These are phyloP conservation scores for Cryptococcus sp. DNA, from an alignment of 1,284 basidiomycete species.

Conservation along the genomic window DNA sequence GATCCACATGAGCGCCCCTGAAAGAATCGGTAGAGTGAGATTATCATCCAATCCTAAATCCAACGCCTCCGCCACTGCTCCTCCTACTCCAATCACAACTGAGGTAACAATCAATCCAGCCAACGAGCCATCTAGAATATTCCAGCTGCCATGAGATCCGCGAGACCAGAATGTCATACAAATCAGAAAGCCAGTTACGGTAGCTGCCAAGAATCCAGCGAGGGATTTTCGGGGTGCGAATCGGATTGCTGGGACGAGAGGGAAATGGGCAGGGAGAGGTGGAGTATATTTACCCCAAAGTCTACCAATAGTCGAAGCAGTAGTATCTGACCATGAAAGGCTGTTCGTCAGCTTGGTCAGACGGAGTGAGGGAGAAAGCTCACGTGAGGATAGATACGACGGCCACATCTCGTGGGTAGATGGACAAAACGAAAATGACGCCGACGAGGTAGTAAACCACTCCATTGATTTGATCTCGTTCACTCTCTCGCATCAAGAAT, in stretches of 20 bases:
- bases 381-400: constrained; percentile 83
- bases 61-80: constrained; percentile 75
- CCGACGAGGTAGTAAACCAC: constrained; percentile 95
- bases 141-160: constrained; percentile 54
- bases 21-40: constrained; percentile 83
- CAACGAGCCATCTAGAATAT: constrained; percentile 37
- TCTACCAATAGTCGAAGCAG: constrained; percentile 88
- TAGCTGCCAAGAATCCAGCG: constrained; percentile 85
- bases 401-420: constrained; percentile 82
- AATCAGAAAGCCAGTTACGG: constrained; percentile 68
- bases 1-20: constrained; percentile 71
- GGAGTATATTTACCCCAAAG: constrained; percentile 74
- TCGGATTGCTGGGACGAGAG: constrained; percentile 32
- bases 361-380: constrained; percentile 35
- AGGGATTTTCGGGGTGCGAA: constrained; percentile 53
- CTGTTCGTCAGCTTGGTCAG: constrained; percentile 47
- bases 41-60: constrained; percentile 93
- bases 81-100: constrained; percentile 66
- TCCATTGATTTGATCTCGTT: constrained; percentile 78
- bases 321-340: constrained; percentile 94
- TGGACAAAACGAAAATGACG: constrained; percentile 71
- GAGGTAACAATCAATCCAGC: constrained; percentile 58
- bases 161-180: constrained; percentile 70
- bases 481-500: constrained; percentile 88
- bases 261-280: constrained; percentile 60